Conservation (phyloP, 352 stramenopile species). For the Phytopythium cucurbitacearum region DNA sequence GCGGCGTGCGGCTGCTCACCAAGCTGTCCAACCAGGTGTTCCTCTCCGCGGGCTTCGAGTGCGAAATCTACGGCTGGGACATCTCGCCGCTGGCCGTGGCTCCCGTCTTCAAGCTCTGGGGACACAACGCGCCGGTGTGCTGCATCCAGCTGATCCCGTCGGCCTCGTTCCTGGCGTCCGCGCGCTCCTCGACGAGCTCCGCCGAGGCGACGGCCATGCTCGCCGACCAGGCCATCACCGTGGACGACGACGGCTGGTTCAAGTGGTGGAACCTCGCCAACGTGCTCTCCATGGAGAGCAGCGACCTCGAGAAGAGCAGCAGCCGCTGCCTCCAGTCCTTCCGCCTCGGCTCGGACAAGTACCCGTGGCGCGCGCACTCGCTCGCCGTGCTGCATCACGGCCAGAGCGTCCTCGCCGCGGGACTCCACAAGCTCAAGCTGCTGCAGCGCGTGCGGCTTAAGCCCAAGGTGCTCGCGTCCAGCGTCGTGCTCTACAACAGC, state of each 20-base stretch:
- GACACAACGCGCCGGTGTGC: slow-evolving; percentile 61
- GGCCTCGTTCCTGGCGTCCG: slow-evolving; percentile 5
- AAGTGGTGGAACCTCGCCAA: slow-evolving; percentile 78
- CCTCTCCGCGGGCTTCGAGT: slow-evolving; percentile 69
- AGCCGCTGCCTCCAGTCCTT: slow-evolving; percentile 68
- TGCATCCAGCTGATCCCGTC: slow-evolving; percentile 65
- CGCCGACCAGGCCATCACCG: slow-evolving; percentile 63
- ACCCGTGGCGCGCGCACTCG: slow-evolving; percentile 65
- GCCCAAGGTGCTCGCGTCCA: slow-evolving; percentile 51
- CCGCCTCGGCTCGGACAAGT: slow-evolving; percentile 61
- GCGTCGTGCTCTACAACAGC: slow-evolving; percentile 62
- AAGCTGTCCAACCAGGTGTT: slow-evolving; percentile 72
- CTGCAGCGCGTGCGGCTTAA: slow-evolving; percentile 64
- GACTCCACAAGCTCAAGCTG: slow-evolving; percentile 67
- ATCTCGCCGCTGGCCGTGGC: slow-evolving; percentile 50
- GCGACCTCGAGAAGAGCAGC: slow-evolving; percentile 44
- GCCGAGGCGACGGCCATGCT: slow-evolving; percentile 26
- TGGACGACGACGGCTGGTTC: slow-evolving; percentile 81
- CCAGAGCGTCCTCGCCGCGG: slow-evolving; percentile 49
- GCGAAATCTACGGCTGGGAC: slow-evolving; percentile 72
- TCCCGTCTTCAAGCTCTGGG: slow-evolving; percentile 66
- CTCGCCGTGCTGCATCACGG: slow-evolving; percentile 60
- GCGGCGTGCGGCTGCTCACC: slow-evolving; percentile 52
- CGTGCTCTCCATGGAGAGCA: slow-evolving; percentile 61
- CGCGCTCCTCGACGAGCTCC: background rate